Conservation (phyloP, 306 rosid species). For the Citrullus colocynthis region DNA sequence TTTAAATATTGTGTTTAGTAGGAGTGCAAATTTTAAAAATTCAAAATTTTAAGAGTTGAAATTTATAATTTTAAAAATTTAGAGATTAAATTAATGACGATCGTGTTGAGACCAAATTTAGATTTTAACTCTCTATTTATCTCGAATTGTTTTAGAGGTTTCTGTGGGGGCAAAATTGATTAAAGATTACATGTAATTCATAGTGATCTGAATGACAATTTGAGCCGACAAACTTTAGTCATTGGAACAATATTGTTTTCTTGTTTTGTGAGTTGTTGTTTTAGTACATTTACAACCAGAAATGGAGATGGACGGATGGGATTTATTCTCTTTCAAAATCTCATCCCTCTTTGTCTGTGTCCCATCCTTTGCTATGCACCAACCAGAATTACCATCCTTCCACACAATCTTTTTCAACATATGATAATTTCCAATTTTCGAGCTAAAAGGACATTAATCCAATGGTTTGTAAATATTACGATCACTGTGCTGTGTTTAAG, state of each 20-base stretch:
- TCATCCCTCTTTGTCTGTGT: background rate
- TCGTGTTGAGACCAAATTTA: too few species aligned
- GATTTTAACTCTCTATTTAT: background rate
- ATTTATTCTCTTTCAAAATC: background rate
- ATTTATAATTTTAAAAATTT: too few species aligned
- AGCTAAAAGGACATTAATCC: background rate
- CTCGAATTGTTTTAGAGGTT: background rate
- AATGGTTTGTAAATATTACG: background rate
- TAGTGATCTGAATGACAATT: background rate
- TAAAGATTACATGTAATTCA: background rate
- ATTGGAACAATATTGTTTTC: background rate
- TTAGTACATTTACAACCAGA: background rate
- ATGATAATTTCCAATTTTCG: too few species aligned
- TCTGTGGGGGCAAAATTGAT: background rate
- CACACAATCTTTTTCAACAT: too few species aligned
- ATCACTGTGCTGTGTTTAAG: too few species aligned
- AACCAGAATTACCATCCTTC: too few species aligned
- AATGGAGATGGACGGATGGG: background rate
- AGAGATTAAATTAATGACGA: too few species aligned
- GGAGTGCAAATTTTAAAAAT: too few species aligned
- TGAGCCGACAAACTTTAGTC: background rate
- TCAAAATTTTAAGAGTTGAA: too few species aligned
- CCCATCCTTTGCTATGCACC: background rate
- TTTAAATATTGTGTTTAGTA: too few species aligned
- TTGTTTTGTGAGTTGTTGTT: background rate